phyloP scores from a whole-genome alignment of 1,139 yeast species.

The Insectozyma bohioensis region DNA sequence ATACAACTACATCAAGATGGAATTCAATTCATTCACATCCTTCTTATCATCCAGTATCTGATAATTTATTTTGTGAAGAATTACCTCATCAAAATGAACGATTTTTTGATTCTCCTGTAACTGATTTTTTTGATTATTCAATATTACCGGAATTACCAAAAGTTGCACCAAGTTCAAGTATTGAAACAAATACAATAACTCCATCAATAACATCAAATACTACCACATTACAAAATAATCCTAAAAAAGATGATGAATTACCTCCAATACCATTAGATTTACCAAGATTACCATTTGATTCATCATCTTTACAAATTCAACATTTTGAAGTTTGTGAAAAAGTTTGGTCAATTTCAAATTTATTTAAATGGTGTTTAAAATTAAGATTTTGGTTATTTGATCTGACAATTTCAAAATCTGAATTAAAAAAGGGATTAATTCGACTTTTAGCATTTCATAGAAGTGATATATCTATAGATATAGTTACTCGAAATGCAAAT shows the following conservation, averaged over 20 bases:
- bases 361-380: constrained; percentile 52
- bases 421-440: constrained; percentile 51
- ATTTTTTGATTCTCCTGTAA: constrained; percentile 21
- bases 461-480: constrained; percentile 52
- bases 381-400: constrained; percentile 54
- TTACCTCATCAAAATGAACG: constrained; percentile 25
- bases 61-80: constrained; percentile 19
- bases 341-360: constrained; percentile 40
- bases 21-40: constrained; percentile 16
- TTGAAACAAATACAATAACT: constrained; percentile 2
- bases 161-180: too few relatives aligned
- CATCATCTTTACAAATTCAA: constrained; percentile 47
- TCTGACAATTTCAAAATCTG: constrained; percentile 47
- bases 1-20: constrained; percentile 14
- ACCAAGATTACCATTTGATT: constrained; percentile 58
- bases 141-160: constrained; percentile 42
- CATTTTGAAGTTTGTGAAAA: constrained; percentile 43
- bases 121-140: constrained; percentile 39
- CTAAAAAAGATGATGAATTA: constrained; percentile 22
- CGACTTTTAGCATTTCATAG: constrained; percentile 51
- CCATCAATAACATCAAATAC: constrained; percentile 4
- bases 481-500: constrained; percentile 57
- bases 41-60: constrained; percentile 15
- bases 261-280: constrained; percentile 56
- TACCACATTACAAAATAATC: constrained; percentile 2